phyloP scores from a whole-genome alignment of 1,139 yeast genomes.

The Wickerhamomyces sp. region DNA sequence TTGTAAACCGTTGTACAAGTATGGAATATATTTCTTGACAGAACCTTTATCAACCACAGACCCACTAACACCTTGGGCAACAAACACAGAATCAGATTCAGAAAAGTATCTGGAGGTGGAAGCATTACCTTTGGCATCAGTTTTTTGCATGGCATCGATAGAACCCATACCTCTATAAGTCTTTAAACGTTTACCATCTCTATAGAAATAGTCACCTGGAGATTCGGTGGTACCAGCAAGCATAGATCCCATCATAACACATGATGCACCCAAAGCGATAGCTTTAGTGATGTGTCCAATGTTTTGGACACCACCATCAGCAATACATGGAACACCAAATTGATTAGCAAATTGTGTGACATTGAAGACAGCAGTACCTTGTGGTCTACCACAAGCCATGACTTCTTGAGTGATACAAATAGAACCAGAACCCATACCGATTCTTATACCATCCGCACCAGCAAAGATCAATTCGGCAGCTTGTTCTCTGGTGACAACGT shows the following conservation, averaged over 20 bases:
- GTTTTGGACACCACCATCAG: conserved; percentile 99
- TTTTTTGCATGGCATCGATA: conserved; percentile 97
- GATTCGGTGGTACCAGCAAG: conserved; percentile 98
- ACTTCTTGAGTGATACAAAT: conserved; percentile 99
- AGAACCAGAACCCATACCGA: conserved; percentile 99
- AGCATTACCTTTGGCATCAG: conserved; percentile 84
- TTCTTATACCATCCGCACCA: conserved; percentile 97
- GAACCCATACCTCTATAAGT: conserved; percentile 99
- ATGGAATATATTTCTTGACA: conserved; percentile 87
- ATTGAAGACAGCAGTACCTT: conserved; percentile 92
- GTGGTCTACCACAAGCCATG: conserved; percentile 99
- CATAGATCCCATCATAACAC: conserved; percentile 99
- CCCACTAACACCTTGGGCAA: conserved; percentile 99
- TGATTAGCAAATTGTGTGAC: conserved; percentile 84
- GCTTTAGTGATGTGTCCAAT: conserved; percentile 99
- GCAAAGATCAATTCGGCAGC: conserved; percentile 94
- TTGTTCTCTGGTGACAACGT: conserved; percentile 98
- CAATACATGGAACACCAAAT: conserved; percentile 95
- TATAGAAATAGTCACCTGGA: conserved; percentile 96
- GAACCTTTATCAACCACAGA: conserved; percentile 97
- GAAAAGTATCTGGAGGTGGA: conserved; percentile 98
- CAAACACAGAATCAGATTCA: conserved; percentile 90
- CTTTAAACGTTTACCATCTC: conserved; percentile 97
- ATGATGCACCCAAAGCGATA: conserved; percentile 91
- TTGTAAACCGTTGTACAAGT: conserved; percentile 91